Percentiles rank a stretch among this genome's conserved stretches.
Evolutionary conservation across 208 protist species (phyloP).

Genomic region (Ichthyophonus hoferi): DNA sequence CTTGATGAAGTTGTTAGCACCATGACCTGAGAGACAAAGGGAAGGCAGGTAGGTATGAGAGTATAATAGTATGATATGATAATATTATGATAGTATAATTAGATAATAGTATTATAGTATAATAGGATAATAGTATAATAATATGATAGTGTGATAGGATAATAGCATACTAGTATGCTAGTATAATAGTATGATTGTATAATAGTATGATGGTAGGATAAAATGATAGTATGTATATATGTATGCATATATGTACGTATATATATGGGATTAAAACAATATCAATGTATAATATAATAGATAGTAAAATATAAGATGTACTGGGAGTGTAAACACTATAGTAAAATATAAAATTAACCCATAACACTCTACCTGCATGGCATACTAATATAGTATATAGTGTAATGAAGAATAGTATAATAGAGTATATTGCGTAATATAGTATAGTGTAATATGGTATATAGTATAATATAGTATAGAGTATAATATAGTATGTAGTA

Average conservation of each 20-base stretch:
- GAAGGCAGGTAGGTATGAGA: neutral
- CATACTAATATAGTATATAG: neutral
- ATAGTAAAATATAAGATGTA: neutral
- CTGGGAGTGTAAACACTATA: neutral
- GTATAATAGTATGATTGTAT: too few relatives aligned
- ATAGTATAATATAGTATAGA: neutral
- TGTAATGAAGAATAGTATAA: neutral
- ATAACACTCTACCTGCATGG: neutral
- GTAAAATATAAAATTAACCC: neutral
- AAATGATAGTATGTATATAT: too few relatives aligned
- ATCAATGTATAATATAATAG: neutral
- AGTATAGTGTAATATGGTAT: neutral
- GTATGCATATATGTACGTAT: neutral
- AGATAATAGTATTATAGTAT: too few relatives aligned
- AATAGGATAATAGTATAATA: too few relatives aligned
- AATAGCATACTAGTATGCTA: too few relatives aligned
- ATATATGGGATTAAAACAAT: neutral
- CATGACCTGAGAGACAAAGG: slow-evolving; percentile 75
- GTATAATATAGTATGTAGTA: neutral
- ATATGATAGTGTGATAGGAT: too few relatives aligned
- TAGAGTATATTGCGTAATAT: neutral
- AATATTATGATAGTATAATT: too few relatives aligned
- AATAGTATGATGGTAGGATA: too few relatives aligned
- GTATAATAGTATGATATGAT: too few relatives aligned
- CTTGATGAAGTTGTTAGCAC: slow-evolving; percentile 91